Evolutionary conservation across 2,329 filamentous ascomycete species (phyloP).

Genomic region (Neurospora crassa): DNA sequence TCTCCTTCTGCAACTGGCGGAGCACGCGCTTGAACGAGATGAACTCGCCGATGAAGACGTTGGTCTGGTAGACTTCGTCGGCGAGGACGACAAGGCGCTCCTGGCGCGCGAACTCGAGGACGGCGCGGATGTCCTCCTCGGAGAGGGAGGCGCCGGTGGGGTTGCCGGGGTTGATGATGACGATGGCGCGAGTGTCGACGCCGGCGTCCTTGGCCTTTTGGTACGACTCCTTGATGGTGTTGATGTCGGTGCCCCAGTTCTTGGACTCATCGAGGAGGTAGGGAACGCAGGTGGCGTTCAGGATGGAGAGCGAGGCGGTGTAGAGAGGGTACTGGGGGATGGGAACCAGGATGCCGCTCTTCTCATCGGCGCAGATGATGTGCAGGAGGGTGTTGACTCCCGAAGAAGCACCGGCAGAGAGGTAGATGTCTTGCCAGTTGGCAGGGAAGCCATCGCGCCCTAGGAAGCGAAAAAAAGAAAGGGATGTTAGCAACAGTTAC

Average conservation of each 20-base stretch:
- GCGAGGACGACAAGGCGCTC: conserved; percentile 84
- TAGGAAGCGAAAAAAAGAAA: conserved; percentile 23
- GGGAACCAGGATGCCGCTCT: conserved; percentile 80
- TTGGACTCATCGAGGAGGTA: conserved; percentile 86
- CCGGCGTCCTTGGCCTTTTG: conserved; percentile 66
- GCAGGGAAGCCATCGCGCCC: conserved; percentile 82
- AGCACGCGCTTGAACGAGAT: conserved; percentile 90
- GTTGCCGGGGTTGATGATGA: conserved; percentile 97
- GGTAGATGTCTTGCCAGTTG: conserved; percentile 72
- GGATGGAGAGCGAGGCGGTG: conserved; percentile 78
- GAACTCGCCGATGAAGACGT: conserved; percentile 92
- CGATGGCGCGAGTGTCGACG: conserved; percentile 82
- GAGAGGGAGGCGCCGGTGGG: conserved; percentile 84
- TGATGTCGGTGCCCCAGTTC: conserved; percentile 79
- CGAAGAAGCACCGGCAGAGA: conserved; percentile 83
- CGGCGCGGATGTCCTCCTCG: conserved; percentile 66
- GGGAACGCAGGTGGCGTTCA: conserved; percentile 80
- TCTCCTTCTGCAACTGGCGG: conserved; percentile 66
- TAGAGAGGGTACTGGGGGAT: conserved; percentile 98
- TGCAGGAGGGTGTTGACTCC: conserved; percentile 91
- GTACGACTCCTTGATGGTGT: conserved; percentile 65
- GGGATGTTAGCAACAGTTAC: not conserved
- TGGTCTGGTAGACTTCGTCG: conserved; percentile 98
- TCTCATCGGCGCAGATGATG: conserved; percentile 69
- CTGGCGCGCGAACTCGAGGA: conserved; percentile 79